A percentile compares a stretch with the other conserved stretches of the same genome.
phyloP scores from a whole-genome alignment of 495 filamentous ascomycete species.

The Podospora tetraspora region DNA sequence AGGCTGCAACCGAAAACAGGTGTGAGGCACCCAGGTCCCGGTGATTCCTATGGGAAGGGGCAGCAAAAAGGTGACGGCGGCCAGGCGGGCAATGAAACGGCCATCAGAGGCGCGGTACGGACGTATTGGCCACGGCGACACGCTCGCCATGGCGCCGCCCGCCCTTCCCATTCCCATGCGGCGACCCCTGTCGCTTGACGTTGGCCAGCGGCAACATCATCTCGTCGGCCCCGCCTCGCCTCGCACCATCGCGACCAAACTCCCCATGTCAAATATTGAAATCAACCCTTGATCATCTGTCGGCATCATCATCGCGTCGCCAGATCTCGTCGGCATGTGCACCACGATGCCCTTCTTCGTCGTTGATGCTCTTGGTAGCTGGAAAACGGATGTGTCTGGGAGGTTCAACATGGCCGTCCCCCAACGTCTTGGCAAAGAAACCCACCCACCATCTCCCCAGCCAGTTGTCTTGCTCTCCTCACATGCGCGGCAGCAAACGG shows the following conservation, averaged over 20 bases:
- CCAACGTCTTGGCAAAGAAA: conserved; percentile 12
- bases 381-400: not conserved
- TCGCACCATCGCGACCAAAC: not conserved
- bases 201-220: conserved; percentile 9
- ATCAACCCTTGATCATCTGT: not conserved
- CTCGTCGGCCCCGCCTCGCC: not conserved
- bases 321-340: not conserved
- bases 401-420: conserved; percentile 8
- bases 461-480: conserved; percentile 4
- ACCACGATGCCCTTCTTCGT: conserved; percentile 1
- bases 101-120: not conserved
- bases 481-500: conserved; percentile 5
- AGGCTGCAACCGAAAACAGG: conserved; percentile 17
- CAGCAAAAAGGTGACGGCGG: not conserved
- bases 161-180: not conserved
- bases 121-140: conserved; percentile 8
- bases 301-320: not conserved
- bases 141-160: conserved; percentile 5
- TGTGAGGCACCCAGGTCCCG: not conserved
- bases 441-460: conserved; percentile 11
- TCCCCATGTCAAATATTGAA: not conserved
- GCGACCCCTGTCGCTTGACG: conserved; percentile 1
- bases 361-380: conserved; percentile 6
- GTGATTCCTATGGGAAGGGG: too few relatives aligned
- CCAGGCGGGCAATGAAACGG: conserved; percentile 3